A percentile compares a stretch with the other conserved stretches of the same genome.
Conservation (phyloP, 441 rosid species). For the Biscutella laevigata region DNA sequence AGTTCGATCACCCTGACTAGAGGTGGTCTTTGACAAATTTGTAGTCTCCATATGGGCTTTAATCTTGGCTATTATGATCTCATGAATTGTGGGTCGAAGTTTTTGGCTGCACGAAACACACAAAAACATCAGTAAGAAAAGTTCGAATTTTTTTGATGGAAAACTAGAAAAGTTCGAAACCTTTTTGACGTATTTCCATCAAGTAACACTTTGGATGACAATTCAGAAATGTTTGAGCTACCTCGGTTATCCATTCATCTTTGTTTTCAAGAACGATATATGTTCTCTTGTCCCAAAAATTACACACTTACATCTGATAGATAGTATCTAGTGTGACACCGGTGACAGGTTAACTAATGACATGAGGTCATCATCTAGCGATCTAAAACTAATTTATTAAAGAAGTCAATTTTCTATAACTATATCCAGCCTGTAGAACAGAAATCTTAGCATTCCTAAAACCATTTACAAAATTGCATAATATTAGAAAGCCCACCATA, state of each 20-base stretch:
- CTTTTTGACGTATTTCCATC: constrained; percentile 5
- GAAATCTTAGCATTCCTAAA: background rate
- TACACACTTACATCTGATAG: constrained; percentile 7
- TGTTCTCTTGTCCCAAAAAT: background rate
- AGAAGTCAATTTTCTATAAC: constrained; percentile 2
- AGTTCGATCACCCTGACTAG: constrained; percentile 45
- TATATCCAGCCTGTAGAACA: constrained; percentile 10
- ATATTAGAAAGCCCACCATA: constrained; percentile 60
- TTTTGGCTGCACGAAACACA: constrained; percentile 66
- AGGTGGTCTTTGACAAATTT: constrained; percentile 54
- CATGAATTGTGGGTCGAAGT: constrained; percentile 92
- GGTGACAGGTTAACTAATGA: constrained; percentile 10
- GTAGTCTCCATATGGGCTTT: constrained; percentile 58
- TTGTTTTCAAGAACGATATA: constrained; percentile 1
- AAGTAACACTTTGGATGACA: constrained; percentile 5
- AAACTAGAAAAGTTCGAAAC: too few relatives aligned
- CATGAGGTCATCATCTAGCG: constrained; percentile 1
- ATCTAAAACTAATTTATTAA: constrained; percentile 6
- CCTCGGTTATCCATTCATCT: constrained; percentile 1
- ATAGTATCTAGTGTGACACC: constrained; percentile 15
- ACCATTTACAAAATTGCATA: background rate
- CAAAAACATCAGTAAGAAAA: constrained; percentile 18
- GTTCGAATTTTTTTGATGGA: background rate
- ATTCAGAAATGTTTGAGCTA: constrained; percentile 9
- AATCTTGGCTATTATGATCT: constrained; percentile 80